Evolutionary conservation across 2,329 filamentous ascomycete species (phyloP).

Genomic region (Arachnomyces sp.): DNA sequence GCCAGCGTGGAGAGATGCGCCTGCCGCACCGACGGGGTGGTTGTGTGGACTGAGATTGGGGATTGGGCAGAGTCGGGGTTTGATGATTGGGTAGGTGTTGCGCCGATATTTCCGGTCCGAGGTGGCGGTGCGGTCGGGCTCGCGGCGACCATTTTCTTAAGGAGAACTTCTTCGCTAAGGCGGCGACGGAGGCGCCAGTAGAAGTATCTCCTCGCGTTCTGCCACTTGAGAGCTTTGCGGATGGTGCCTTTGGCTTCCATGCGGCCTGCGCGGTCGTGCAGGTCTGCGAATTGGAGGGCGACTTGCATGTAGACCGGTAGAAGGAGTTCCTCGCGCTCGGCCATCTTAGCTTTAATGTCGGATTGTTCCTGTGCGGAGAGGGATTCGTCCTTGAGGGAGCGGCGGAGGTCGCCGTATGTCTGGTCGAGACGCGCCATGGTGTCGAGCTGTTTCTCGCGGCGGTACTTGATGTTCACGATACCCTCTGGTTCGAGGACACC

Average conservation of each 20-base stretch:
- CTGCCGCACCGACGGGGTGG: constrained; percentile 47
- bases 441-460: constrained; percentile 91
- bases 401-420: constrained; percentile 73
- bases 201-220: constrained; percentile 89
- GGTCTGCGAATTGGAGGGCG: constrained; percentile 90
- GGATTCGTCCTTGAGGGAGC: constrained; percentile 59
- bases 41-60: constrained; percentile 3
- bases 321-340: constrained; percentile 74
- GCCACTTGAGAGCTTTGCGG: constrained; percentile 74
- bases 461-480: constrained; percentile 98
- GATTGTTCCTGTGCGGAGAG: constrained; percentile 67
- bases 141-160: constrained; percentile 68
- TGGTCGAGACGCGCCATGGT: constrained; percentile 93
- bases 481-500: constrained; percentile 97
- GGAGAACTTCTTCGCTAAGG: constrained; percentile 93
- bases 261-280: constrained; percentile 91
- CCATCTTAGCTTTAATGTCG: constrained; percentile 75
- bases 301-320: constrained; percentile 92
- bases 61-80: constrained; percentile 23
- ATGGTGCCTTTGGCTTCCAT: constrained; percentile 98
- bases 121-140: constrained; percentile 24
- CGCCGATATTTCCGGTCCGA: constrained; percentile 33
- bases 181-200: constrained; percentile 98
- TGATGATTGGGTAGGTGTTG: constrained; percentile 32
- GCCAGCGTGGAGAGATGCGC: constrained; percentile 66